Evolutionary conservation across 2,329 filamentous ascomycete species (phyloP), one percentile per base, ranked within the genome.

Genomic region (Penicillium sp.): DNA sequence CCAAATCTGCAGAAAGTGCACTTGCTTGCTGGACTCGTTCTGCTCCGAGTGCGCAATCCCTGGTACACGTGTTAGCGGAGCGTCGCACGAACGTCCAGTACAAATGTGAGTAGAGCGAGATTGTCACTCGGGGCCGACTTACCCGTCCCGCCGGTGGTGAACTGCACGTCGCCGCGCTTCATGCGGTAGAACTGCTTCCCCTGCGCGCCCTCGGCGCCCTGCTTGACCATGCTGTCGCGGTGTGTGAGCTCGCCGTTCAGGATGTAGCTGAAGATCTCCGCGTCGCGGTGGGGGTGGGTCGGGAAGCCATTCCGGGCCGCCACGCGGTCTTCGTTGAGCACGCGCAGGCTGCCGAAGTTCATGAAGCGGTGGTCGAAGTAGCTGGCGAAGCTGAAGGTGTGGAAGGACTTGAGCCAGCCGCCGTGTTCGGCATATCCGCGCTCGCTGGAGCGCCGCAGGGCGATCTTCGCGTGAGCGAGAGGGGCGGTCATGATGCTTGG

Each of bases 1-100:
- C 88, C 87, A 94, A 55, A 94, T 94, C 67, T 94, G 88, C 21
- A 94, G 70, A 60, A 94, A 94, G 61, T 94, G 87, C 9, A 87
- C 84, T 30, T 86, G 79, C 10, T 76, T 68, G 37, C 70, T 63
- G 62, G 87, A 81, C 67, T 93, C 82, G 65, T 91, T 93, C 68
- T 84, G 81, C 68, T 94, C 88, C 6, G 81, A 86, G 65, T 94
- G 87, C 2, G 87, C 79, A 56, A 94, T 83, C 4, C 80, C 79
- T 67, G 11, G 23, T 18, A 28, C 6, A 26, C 8, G 15, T 33
- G 49, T 19, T 35, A 40, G 18, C 39, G 20, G 4, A 10, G 25
- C 13, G 46, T 20, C 15, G 25, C 19, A 18, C 43, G 50, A 15
- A 10, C 5, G 11, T 7, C 3, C 1, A 18, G 14, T 21, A 14